phyloP scores from a whole-genome alignment of 345 rosid species.

The Ceriops zippeliana region DNA sequence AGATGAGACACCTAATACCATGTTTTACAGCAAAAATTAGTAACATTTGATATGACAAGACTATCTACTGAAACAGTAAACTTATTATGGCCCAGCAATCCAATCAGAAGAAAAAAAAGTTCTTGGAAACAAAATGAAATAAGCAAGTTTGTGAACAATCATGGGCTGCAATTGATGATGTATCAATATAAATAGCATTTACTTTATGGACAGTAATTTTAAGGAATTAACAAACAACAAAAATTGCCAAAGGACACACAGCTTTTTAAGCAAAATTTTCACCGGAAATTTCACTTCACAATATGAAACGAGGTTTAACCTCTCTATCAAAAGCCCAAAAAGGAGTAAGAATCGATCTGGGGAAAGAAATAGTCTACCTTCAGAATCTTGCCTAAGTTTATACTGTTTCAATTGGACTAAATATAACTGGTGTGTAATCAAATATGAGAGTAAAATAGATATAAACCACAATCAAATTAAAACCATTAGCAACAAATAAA shows the following conservation, averaged over 20 bases:
- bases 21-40: conserved; percentile 10
- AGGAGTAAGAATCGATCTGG: not conserved
- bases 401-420: not conserved
- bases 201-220: not conserved
- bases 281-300: not conserved
- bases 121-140: not conserved
- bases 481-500: not conserved
- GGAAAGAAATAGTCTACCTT: not conserved
- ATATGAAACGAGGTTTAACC: not conserved
- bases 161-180: not conserved
- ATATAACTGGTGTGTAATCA: not conserved
- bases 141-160: not conserved
- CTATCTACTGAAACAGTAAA: not conserved
- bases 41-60: not conserved
- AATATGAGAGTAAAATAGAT: not conserved
- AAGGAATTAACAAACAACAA: not conserved
- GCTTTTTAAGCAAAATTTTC: not conserved
- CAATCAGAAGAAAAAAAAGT: not conserved
- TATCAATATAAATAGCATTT: not conserved
- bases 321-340: not conserved
- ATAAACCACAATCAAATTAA: not conserved
- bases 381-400: too few species aligned
- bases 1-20: conserved; percentile 44
- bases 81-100: not conserved
- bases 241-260: not conserved